These are phyloP conservation scores for Lineolata rhizophorae DNA, from an alignment of 495 filamentous ascomycete species.

Conservation along the genomic window DNA sequence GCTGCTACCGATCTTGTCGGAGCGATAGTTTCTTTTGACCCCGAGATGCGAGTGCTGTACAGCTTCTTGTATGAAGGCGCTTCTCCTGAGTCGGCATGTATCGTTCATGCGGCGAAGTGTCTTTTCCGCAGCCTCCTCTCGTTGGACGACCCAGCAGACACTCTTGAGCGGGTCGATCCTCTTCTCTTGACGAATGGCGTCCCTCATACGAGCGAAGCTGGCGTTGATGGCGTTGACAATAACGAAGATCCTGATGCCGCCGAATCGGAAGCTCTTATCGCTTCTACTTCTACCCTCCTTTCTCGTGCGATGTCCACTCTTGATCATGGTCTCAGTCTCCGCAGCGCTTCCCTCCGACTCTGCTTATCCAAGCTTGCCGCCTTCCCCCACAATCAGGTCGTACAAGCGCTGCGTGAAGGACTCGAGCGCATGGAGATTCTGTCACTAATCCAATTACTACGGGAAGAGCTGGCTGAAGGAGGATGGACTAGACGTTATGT, in stretches of 20 bases:
- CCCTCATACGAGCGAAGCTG: conserved; percentile 3
- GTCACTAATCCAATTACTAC: conserved; percentile 50
- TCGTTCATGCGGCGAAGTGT: conserved; percentile 18
- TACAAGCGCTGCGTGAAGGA: conserved; percentile 37
- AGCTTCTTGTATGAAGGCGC: conserved; percentile 11
- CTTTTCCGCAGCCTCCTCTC: conserved; percentile 19
- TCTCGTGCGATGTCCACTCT: conserved; percentile 15
- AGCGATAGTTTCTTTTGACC: conserved; percentile 16
- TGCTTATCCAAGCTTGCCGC: conserved; percentile 39
- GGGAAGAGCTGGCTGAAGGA: conserved; percentile 36
- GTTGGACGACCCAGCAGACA: too few relatives aligned
- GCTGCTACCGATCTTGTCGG: conserved; percentile 14
- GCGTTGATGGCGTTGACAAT: conserved; percentile 9
- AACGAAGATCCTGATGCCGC: conserved; percentile 13
- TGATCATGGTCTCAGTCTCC: conserved; percentile 11
- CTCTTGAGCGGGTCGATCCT: too few relatives aligned
- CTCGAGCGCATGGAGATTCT: conserved; percentile 47
- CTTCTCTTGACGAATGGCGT: conserved; percentile 10
- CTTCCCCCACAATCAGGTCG: conserved; percentile 33
- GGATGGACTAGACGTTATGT: conserved; percentile 50
- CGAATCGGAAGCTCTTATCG: too few relatives aligned
- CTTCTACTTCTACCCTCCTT: too few relatives aligned
- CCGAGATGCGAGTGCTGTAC: conserved; percentile 14
- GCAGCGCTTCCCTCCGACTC: conserved; percentile 14
- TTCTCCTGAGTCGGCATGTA: conserved; percentile 19